Conservation (phyloP, 345 rosid genomes). For the Rhizophora apiculata region DNA sequence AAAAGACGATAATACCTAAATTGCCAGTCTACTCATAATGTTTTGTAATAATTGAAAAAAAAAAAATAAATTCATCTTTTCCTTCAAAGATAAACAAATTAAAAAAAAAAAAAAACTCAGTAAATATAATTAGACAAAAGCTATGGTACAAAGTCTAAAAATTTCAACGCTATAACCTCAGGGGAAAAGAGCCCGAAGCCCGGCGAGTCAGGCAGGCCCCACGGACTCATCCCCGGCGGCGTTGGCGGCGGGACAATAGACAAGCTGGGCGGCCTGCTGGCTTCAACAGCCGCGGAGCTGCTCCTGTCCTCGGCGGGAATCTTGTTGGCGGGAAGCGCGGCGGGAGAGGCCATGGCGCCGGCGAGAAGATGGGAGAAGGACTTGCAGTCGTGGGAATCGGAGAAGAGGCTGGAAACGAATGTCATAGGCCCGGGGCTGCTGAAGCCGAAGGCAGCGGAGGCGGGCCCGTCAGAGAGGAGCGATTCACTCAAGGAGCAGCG, state of each 20-base stretch:
- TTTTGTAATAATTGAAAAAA: too few relatives aligned
- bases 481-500: conserved; percentile 47
- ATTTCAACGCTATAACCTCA: conserved; percentile 38
- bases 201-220: conserved; percentile 60
- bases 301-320: neutral
- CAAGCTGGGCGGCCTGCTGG: conserved; percentile 45
- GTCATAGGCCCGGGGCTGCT: conserved; percentile 96
- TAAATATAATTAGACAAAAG: neutral
- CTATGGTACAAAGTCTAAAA: neutral
- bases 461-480: conserved; percentile 30
- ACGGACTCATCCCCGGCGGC: conserved; percentile 51
- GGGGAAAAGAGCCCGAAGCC: conserved; percentile 55
- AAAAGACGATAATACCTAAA: too few relatives aligned
- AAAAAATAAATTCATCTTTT: neutral
- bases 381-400: conserved; percentile 63
- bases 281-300: conserved; percentile 21
- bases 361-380: conserved; percentile 82
- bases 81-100: neutral
- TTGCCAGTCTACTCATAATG: too few relatives aligned
- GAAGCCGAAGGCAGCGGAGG: conserved; percentile 38
- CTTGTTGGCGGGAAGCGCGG: conserved; percentile 12
- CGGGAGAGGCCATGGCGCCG: conserved; percentile 76
- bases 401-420: conserved; percentile 63
- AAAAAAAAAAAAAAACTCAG: neutral
- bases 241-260: conserved; percentile 41